Base-by-base conservation (phyloP, 495 filamentous ascomycete species). In the Annulohypoxylon bovei region DNA sequence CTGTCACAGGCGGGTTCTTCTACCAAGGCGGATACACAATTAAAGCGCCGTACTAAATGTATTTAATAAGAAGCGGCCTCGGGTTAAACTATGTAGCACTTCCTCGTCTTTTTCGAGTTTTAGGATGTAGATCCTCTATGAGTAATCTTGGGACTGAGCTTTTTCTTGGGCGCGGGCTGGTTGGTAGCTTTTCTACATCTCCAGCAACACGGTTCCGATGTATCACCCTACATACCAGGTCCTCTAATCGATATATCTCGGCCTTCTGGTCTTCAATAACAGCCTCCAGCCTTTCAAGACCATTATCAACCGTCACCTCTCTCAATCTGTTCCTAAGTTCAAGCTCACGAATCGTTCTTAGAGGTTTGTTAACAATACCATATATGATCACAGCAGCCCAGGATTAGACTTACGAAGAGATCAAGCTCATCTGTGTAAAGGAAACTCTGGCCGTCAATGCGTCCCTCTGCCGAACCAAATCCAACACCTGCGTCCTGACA, bases 11-110 rank as follows among this genome's bases (percentile, higher is more conserved):
- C 2, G 79, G 77, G 1, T 98, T 90, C 82, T 83, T 91, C 3
- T 91, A 88, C 86, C 88, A 83, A 79, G 88, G 87, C 67, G 92
- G 91, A 1, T 97, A 94, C 81, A 82, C 81, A 35, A 52, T 57
- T 16, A 59, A 52, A 27, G 52, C 54, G n/a, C 57, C 47, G 14
- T 73, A 73, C 57, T 69, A 59, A 62, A 65, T 59, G 44, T 65
- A 35, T 56, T 55, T n/a, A 55, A 11, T 18, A 25, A 7, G 30
- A 4, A 8, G 44, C 11, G 8, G 28, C 25, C 12, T 37, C 30
- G 27, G 1, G 14, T 18, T 3, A 8, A 54, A 16, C 39, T 58
- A 71, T 56, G 57, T 50, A 30, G 28, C 37, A 46, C 68, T 66
- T 42, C 42, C 12, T 23, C 55, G 59, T 23, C 61, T 53, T 39